Percentiles rank a stretch among this genome's conserved stretches.
phyloP scores from a whole-genome alignment of 371 early-diverging fungal genomes.

The Gilbertella persicaria region DNA sequence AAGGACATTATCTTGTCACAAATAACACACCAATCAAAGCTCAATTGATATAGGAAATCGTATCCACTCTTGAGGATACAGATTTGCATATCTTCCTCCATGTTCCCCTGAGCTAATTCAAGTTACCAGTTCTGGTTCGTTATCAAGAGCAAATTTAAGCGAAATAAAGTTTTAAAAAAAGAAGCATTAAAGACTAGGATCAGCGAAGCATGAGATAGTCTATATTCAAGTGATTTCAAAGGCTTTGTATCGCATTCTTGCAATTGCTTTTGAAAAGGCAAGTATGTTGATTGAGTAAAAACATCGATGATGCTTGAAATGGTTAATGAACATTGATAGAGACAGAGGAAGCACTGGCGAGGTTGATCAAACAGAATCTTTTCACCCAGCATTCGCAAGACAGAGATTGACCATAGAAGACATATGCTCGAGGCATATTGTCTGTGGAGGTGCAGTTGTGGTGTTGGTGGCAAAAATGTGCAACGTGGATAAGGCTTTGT shows the following conservation, averaged over 20 bases:
- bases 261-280: not conserved
- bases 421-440: too few species aligned
- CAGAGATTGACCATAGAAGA: too few species aligned
- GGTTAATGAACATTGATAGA: too few species aligned
- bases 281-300: too few species aligned
- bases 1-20: constrained; percentile 11
- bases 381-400: too few species aligned
- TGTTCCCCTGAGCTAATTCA: constrained; percentile 15
- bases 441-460: too few species aligned
- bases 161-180: constrained; percentile 2
- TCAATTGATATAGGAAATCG: constrained; percentile 1
- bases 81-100: constrained; percentile 14
- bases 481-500: too few species aligned
- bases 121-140: constrained; percentile 23
- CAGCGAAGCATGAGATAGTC: not conserved
- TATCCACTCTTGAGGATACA: constrained; percentile 3
- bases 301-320: too few species aligned
- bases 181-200: constrained; percentile 4
- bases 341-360: too few species aligned
- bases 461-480: too few species aligned
- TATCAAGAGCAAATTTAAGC: constrained; percentile 10
- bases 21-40: constrained; percentile 7
- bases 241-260: not conserved
- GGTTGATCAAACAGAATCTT: too few species aligned
- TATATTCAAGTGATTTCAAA: not conserved